phyloP scores from a whole-genome alignment of 2,329 filamentous ascomycete species.

The Fonsecaea nubica region DNA sequence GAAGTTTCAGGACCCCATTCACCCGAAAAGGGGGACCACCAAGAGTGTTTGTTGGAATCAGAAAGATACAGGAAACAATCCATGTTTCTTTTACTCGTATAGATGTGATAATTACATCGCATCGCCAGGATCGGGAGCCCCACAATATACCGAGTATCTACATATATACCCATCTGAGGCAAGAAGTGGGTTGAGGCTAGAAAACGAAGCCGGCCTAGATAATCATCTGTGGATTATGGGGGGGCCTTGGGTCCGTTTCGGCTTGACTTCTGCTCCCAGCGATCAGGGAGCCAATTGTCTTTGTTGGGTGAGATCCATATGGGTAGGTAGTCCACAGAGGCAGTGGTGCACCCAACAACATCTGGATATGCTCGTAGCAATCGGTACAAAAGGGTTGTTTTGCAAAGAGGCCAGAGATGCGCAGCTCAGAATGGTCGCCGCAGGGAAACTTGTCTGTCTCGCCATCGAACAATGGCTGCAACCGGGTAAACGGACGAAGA shows the following conservation, averaged over 20 bases:
- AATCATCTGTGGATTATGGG: neutral
- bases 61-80: neutral
- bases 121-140: neutral
- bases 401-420: neutral
- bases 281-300: neutral
- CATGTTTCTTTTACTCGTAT: conserved; percentile 4
- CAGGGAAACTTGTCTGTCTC: neutral
- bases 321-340: no score
- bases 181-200: neutral
- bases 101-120: conserved; percentile 3
- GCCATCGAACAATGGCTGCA: neutral
- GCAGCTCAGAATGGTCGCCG: neutral
- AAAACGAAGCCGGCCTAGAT: conserved; percentile 4
- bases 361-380: no score
- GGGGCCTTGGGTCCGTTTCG: neutral
- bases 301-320: no score
- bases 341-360: no score
- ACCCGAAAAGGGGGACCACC: neutral
- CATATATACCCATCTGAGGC: neutral
- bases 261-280: neutral
- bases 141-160: neutral
- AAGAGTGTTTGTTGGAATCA: neutral
- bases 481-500: neutral
- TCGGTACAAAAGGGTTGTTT: neutral
- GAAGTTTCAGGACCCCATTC: neutral